These are phyloP conservation scores for Microdochium bolleyi DNA, from an alignment of 2,329 filamentous ascomycete genomes.

Conservation along the genomic window DNA sequence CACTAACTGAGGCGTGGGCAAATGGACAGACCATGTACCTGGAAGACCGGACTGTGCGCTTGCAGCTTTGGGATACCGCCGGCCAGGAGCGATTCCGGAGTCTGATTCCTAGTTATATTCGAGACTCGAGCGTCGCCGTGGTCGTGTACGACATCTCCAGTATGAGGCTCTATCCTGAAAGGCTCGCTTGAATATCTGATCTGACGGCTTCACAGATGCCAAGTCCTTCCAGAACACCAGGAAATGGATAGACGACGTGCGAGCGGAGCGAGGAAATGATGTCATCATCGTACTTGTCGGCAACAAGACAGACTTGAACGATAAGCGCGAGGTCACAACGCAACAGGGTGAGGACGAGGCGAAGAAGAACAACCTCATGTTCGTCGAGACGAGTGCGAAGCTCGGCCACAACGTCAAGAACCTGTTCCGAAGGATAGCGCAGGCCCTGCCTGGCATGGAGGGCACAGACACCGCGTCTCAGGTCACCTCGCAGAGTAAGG, in stretches of 20 bases:
- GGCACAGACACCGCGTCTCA: conserved; percentile 73
- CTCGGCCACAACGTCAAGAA: conserved; percentile 97
- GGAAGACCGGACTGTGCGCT: conserved; percentile 92
- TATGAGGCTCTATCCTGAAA: conserved; percentile 27
- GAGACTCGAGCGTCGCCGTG: conserved; percentile 94
- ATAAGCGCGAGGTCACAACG: conserved; percentile 95
- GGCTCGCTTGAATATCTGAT: too few species aligned
- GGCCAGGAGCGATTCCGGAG: conserved; percentile 96
- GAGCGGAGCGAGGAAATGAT: conserved; percentile 93
- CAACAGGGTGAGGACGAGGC: conserved; percentile 96
- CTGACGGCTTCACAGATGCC: conserved; percentile 47
- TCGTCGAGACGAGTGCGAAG: conserved; percentile 98
- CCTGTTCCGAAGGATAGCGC: conserved; percentile 94
- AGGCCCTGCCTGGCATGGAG: conserved; percentile 96
- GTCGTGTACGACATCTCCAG: conserved; percentile 98
- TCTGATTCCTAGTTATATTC: conserved; percentile 95
- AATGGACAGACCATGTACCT: conserved; percentile 86
- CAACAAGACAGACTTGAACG: conserved; percentile 98
- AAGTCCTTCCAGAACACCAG: conserved; percentile 98
- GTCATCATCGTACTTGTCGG: conserved; percentile 98
- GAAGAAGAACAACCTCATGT: conserved; percentile 97
- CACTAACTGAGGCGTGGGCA: conserved; percentile 6
- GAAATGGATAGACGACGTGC: conserved; percentile 99
- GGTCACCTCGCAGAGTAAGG: conserved; percentile 68
- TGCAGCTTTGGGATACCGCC: conserved; percentile 97